These are phyloP conservation scores for Hanseniaspora jakobsenii DNA, from an alignment of 805 yeast genomes.

Conservation along the genomic window DNA sequence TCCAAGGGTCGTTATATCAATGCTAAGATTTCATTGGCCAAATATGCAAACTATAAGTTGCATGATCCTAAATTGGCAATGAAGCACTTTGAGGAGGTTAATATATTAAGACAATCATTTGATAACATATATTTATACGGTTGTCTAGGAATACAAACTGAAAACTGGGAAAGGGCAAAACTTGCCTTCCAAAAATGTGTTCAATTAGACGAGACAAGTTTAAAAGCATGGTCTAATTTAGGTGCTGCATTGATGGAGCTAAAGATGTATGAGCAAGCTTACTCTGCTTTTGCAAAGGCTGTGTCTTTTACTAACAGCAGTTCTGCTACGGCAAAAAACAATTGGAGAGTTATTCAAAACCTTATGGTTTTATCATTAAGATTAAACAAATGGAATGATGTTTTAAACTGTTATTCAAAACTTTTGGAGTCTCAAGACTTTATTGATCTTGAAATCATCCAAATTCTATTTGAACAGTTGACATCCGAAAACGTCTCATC, in stretches of 20 bases:
- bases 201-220: conserved; percentile 64
- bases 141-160: conserved; percentile 68
- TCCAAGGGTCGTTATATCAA: conserved; percentile 65
- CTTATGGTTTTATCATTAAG: conserved; percentile 70
- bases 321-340: conserved; percentile 53
- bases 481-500: conserved; percentile 35
- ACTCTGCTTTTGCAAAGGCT: conserved; percentile 73
- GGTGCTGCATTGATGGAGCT: conserved; percentile 62
- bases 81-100: conserved; percentile 58
- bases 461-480: conserved; percentile 56
- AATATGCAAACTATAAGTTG: conserved; percentile 44
- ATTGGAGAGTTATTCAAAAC: conserved; percentile 89
- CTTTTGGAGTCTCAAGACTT: conserved; percentile 46
- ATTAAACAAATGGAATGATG: conserved; percentile 81
- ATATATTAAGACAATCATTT: conserved; percentile 41
- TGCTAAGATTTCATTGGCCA: conserved; percentile 75
- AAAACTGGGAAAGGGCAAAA: conserved; percentile 63
- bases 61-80: conserved; percentile 46
- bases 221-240: conserved; percentile 84
- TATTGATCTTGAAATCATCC: conserved; percentile 64
- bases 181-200: conserved; percentile 90
- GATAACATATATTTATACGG: conserved; percentile 91
- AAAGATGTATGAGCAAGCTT: conserved; percentile 63
- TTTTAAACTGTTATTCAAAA: conserved; percentile 57
- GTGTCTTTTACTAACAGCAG: conserved; percentile 68